phyloP scores from a whole-genome alignment of 306 rosid genomes.

The Luffa aegyptiaca region DNA sequence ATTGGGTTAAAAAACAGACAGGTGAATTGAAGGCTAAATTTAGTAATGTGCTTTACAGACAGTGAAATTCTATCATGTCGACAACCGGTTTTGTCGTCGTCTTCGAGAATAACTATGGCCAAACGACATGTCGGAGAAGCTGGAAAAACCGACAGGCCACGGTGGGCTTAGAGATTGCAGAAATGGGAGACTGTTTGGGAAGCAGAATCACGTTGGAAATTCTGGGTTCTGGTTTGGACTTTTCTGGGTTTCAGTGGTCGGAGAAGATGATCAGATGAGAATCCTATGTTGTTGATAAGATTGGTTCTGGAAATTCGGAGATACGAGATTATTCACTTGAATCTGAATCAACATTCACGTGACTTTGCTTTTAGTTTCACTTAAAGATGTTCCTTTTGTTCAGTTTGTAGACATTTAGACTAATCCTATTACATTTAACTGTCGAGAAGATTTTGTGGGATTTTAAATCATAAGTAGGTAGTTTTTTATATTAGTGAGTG shows the following conservation, averaged over 20 bases:
- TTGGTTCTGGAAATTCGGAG: neutral
- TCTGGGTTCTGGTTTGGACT: neutral
- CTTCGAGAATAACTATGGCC: neutral
- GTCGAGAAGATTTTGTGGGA: too few relatives aligned
- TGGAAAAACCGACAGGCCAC: neutral
- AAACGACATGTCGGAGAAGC: conserved; percentile 1
- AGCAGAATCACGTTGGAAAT: neutral
- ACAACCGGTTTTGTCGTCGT: conserved; percentile 27
- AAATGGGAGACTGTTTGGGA: neutral
- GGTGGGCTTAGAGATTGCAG: neutral
- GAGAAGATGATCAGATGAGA: conserved; percentile 17
- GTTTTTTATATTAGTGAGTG: too few relatives aligned
- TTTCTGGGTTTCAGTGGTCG: conserved; percentile 10
- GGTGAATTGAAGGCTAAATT: neutral
- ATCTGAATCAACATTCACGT: neutral
- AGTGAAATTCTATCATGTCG: neutral
- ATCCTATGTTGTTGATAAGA: conserved; percentile 50
- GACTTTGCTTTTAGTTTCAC: too few relatives aligned
- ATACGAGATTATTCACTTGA: neutral
- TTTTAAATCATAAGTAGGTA: too few relatives aligned
- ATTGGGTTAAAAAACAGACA: conserved; percentile 21
- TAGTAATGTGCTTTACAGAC: neutral
- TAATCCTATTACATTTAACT: too few relatives aligned
- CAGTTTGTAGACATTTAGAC: too few relatives aligned
- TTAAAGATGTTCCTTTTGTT: too few relatives aligned